A percentile compares a stretch with the other conserved stretches of the same genome.
Conservation (phyloP, 345 rosid species). For the Heritiera littoralis region DNA sequence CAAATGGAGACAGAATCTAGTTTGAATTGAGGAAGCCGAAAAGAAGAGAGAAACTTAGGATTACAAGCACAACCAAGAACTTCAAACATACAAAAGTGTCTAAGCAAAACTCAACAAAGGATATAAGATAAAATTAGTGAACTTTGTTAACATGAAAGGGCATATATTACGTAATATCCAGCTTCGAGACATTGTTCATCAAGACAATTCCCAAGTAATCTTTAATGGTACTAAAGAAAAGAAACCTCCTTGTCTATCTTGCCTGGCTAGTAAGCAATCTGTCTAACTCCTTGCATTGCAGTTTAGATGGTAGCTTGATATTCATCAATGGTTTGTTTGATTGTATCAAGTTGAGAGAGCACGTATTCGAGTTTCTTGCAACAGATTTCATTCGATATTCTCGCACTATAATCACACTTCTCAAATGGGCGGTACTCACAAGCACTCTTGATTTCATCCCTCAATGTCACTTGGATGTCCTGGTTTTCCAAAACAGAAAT, state of each 20-base stretch:
- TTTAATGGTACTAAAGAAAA: not conserved
- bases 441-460: slow-evolving; percentile 93
- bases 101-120: not conserved
- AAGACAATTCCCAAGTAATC: slow-evolving; percentile 4
- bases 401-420: slow-evolving; percentile 80
- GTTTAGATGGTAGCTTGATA: slow-evolving; percentile 35
- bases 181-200: not conserved
- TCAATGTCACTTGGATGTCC: slow-evolving; percentile 86
- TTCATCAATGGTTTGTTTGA: slow-evolving; percentile 45
- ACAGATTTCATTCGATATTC: slow-evolving; percentile 82
- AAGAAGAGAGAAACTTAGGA: not conserved
- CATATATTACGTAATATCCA: not conserved
- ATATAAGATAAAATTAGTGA: not conserved
- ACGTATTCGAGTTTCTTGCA: slow-evolving; percentile 67
- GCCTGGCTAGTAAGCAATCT: not conserved
- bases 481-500: slow-evolving; percentile 27
- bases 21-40: not conserved
- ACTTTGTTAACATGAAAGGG: not conserved
- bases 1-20: not conserved
- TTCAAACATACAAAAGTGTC: not conserved
- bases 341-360: slow-evolving; percentile 58
- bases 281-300: not conserved
- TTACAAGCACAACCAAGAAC: not conserved
- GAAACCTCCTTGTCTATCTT: not conserved
- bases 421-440: slow-evolving; percentile 97